Evolutionary conservation across 371 early-diverging fungal genomes (phyloP), one percentile per base, ranked within the genome.

Genomic region (Rhizopus sp.): DNA sequence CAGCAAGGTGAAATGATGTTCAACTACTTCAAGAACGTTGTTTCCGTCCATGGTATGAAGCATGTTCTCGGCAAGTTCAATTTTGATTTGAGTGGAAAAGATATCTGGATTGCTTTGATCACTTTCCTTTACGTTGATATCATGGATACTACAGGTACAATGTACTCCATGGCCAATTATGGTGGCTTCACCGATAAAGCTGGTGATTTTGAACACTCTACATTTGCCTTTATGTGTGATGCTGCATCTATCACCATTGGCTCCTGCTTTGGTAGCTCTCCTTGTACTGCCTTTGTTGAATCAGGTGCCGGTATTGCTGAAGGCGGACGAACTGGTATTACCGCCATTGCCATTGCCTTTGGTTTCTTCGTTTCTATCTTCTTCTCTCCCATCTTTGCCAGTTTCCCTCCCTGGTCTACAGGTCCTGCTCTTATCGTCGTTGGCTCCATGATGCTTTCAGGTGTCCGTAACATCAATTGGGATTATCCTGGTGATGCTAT

Each of bases 401-500:
- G 87, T 35, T 88, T 91, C 75, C 93, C 91, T 30, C 89, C 90
- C 2, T 91, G 91, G 90, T 88, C 91, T 3, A 90, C 91, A 0
- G 90, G 91, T 6, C 90, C 90, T 4, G 92, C 90, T 0, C 68
- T 92, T 50, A 83, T 92, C 35, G 60, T 87, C 9, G 86, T 92
- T 10, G 92, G 92, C 5, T 84, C 82, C 16, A 82, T 92, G 88
- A 92, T 92, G 93, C 69, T 80, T 59, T 78, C 84, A 17, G 77
- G 80, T 53, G 78, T 88, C 8, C 74, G 82, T 7, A 74, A 85
- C 48, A 85, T 92, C 67, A 90, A 90, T 67, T 90, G 89, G 90
- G 79, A 84, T 32, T 88, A 90, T 64, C 72, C 85, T 44, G 88
- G 89, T 7, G 89, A 92, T 61, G 84, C 85, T 17, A 79, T 92